A percentile compares a stretch with the other conserved stretches of the same genome.
Evolutionary conservation across 176 grass and related monocot species (phyloP).

Genomic region (Typha latifolia): DNA sequence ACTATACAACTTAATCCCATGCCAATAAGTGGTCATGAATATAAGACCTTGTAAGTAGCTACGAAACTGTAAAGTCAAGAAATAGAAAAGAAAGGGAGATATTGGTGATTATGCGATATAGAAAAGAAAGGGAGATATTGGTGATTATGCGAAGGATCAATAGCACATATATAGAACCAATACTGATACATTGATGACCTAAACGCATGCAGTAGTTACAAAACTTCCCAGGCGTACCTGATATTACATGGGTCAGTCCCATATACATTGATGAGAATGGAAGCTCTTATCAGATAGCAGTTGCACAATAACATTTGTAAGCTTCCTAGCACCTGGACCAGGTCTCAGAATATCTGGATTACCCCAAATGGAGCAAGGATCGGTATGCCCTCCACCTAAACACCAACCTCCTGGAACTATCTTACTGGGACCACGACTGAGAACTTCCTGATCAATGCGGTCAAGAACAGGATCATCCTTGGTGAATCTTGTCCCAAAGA

Average conservation of each 20-base stretch:
- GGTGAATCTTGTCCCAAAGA: constrained; percentile 48
- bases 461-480: constrained; percentile 57
- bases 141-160: too few relatives aligned
- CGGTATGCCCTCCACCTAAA: constrained; percentile 47
- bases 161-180: too few relatives aligned
- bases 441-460: constrained; percentile 54
- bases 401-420: constrained; percentile 78
- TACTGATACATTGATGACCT: too few relatives aligned
- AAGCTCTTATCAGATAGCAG: constrained; percentile 41
- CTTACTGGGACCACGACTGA: constrained; percentile 27
- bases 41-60: too few relatives aligned
- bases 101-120: too few relatives aligned
- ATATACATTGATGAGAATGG: constrained; percentile 65
- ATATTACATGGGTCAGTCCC: constrained; percentile 36
- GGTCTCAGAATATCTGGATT: constrained; percentile 72
- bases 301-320: constrained; percentile 48
- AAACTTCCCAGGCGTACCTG: neutral
- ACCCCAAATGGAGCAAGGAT: constrained; percentile 57
- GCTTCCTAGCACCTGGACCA: constrained; percentile 42
- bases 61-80: too few relatives aligned
- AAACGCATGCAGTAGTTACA: too few relatives aligned
- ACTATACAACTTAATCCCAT: too few relatives aligned
- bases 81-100: too few relatives aligned
- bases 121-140: too few relatives aligned
- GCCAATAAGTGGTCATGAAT: too few relatives aligned